phyloP scores from a whole-genome alignment of 1,139 yeast genomes.

The Entelexis paramagnoliae region DNA sequence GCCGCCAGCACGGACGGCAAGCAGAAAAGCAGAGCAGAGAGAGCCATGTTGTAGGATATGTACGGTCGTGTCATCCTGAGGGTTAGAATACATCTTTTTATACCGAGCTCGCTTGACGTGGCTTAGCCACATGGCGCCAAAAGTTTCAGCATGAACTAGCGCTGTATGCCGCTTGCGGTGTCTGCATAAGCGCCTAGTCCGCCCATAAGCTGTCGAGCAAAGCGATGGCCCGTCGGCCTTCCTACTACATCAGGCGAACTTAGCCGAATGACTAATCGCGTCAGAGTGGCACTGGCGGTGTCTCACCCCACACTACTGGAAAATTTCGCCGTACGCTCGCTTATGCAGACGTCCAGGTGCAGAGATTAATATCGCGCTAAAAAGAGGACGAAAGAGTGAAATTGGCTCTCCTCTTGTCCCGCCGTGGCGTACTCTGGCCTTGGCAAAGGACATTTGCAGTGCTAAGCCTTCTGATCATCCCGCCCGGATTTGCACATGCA shows the following conservation, averaged over 20 bases:
- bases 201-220: too few relatives aligned
- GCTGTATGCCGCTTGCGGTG: neutral
- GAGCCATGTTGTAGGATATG: neutral
- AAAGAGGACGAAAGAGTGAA: too few relatives aligned
- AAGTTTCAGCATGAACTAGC: neutral
- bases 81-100: neutral
- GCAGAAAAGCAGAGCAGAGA: neutral
- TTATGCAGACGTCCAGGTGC: too few relatives aligned
- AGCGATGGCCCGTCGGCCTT: neutral
- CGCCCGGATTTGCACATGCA: neutral
- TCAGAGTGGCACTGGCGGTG: too few relatives aligned
- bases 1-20: neutral
- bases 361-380: too few relatives aligned
- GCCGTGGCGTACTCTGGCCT: too few relatives aligned
- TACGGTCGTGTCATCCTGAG: neutral
- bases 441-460: too few relatives aligned
- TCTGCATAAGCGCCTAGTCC: neutral
- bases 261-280: neutral
- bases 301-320: too few relatives aligned
- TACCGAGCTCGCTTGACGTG: neutral
- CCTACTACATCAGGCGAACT: neutral
- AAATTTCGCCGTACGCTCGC: too few relatives aligned
- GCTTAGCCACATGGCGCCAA: neutral
- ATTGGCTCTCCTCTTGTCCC: too few relatives aligned
- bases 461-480: neutral